phyloP scores from a whole-genome alignment of 306 rosid species.

The Hylodesmum podocarpum region DNA sequence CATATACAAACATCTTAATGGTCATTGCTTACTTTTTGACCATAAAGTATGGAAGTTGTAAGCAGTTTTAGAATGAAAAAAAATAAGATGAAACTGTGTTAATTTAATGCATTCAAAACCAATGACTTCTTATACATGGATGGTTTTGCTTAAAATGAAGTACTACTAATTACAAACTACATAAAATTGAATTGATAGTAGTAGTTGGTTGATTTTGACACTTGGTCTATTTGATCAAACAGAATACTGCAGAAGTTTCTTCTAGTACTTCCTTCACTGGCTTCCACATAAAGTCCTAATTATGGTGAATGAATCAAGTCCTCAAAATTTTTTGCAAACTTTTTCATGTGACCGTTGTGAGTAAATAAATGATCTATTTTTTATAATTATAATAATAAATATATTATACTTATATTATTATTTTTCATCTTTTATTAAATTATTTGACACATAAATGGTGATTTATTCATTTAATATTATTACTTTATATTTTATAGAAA shows the following conservation, averaged over 20 bases:
- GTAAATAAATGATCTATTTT: too few species aligned
- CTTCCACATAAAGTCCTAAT: slow-evolving; percentile 1
- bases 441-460: too few species aligned
- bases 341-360: not conserved
- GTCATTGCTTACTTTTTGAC: slow-evolving; percentile 34
- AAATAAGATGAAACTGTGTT: slow-evolving; percentile 6
- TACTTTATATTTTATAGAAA: not conserved
- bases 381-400: too few species aligned
- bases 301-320: slow-evolving; percentile 1
- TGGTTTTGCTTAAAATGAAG: not conserved
- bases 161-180: not conserved
- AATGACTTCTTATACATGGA: not conserved
- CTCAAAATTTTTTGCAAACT: not conserved
- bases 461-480: not conserved
- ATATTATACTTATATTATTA: too few species aligned
- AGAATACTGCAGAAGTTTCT: not conserved
- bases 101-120: not conserved
- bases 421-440: too few species aligned
- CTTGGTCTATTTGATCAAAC: slow-evolving; percentile 15
- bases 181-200: slow-evolving; percentile 1
- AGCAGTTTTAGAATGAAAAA: not conserved
- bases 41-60: not conserved
- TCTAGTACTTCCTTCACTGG: not conserved
- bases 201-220: slow-evolving; percentile 22
- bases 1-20: slow-evolving; percentile 34